A percentile compares a stretch with the other conserved stretches of the same genome.
These are phyloP conservation scores for Fusarium miscanthi DNA, from an alignment of 2,329 filamentous ascomycete genomes.

Conservation along the genomic window DNA sequence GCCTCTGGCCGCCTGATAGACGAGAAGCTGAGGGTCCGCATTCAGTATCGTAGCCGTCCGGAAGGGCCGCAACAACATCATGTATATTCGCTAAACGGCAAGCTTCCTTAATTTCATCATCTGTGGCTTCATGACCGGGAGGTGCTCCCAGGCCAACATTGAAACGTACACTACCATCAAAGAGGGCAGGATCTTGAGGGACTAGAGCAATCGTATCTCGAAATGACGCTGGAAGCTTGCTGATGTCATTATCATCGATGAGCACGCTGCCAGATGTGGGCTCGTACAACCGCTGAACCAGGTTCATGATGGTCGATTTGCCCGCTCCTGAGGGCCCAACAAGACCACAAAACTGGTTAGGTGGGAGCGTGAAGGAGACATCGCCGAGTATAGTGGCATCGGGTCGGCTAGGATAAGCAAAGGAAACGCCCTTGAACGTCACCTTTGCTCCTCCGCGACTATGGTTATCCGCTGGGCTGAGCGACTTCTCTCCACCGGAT, in stretches of 20 bases:
- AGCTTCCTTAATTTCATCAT: conserved; percentile 72
- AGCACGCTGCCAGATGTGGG: conserved; percentile 54
- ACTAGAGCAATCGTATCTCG: conserved; percentile 66
- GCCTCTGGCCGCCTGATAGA: conserved; percentile 81
- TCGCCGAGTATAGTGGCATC: conserved; percentile 66
- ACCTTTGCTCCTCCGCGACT: conserved; percentile 56
- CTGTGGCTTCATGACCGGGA: conserved; percentile 64
- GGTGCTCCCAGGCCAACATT: conserved; percentile 66
- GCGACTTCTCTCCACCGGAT: conserved; percentile 41
- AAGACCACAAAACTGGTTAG: conserved; percentile 70
- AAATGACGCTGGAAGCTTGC: conserved; percentile 54
- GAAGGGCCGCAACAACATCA: conserved; percentile 71
- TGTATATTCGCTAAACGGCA: conserved; percentile 77
- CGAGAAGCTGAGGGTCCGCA: conserved; percentile 78
- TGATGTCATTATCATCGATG: conserved; percentile 59
- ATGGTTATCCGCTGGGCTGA: conserved; percentile 30
- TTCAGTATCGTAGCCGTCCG: conserved; percentile 73
- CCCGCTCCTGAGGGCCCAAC: conserved; percentile 74
- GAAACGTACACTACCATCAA: conserved; percentile 66
- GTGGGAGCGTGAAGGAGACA: conserved; percentile 65
- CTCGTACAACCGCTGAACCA: conserved; percentile 62
- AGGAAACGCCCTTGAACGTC: conserved; percentile 68
- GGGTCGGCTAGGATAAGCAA: conserved; percentile 73
- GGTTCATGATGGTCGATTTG: conserved; percentile 72
- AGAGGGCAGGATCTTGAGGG: conserved; percentile 66